phyloP scores from a whole-genome alignment of 371 early-diverging fungal genomes.

The Apophysomyces trapeziformis region DNA sequence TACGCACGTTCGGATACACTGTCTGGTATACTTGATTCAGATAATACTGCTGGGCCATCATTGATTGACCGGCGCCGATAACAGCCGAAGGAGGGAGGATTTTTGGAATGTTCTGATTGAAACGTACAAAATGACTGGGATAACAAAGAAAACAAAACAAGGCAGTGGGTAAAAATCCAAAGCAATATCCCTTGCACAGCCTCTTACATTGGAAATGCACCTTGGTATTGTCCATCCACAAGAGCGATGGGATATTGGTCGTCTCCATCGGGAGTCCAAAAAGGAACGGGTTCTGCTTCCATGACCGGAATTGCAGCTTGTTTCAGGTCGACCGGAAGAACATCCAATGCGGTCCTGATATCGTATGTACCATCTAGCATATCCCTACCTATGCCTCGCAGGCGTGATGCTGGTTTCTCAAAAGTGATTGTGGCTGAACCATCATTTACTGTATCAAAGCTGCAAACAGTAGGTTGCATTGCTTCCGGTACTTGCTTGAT shows the following conservation, averaged over 20 bases:
- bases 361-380: constrained; percentile 1
- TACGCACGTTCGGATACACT: constrained; percentile 19
- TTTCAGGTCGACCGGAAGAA: constrained; percentile 15
- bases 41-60: constrained; percentile 36
- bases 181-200: neutral
- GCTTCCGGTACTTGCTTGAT: constrained; percentile 66
- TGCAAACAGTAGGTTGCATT: constrained; percentile 50
- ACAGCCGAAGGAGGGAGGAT: constrained; percentile 28
- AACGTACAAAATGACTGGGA: constrained; percentile 50
- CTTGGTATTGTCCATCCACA: constrained; percentile 57
- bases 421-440: neutral
- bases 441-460: constrained; percentile 21
- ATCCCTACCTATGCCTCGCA: neutral
- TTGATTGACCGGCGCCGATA: constrained; percentile 33
- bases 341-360: neutral
- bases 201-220: constrained; percentile 52
- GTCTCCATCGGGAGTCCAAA: constrained; percentile 23
- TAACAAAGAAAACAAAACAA: no score
- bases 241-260: constrained; percentile 53
- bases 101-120: constrained; percentile 49
- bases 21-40: constrained; percentile 34
- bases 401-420: neutral
- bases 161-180: constrained; percentile 1
- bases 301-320: constrained; percentile 10
- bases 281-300: constrained; percentile 18